Evolutionary conservation across 257 asterid species (phyloP).

Genomic region (Nicotiana tomentosiformis): DNA sequence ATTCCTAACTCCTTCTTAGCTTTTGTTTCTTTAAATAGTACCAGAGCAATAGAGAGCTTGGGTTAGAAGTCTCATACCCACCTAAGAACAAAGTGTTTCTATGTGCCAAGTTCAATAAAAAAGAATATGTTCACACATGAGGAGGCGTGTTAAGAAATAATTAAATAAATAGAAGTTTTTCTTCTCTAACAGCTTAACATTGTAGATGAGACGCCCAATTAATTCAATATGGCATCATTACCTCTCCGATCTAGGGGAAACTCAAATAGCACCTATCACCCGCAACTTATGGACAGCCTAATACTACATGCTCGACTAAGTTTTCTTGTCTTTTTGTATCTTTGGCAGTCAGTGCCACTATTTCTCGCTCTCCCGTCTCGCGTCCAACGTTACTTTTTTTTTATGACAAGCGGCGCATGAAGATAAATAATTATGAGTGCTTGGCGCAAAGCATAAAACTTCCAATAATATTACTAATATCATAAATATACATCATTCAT

Average conservation of each 20-base stretch:
- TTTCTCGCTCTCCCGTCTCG: too few species aligned
- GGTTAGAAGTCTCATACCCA: not conserved
- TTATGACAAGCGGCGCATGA: too few species aligned
- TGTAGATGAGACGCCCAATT: not conserved
- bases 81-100: not conserved
- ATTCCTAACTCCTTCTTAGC: not conserved
- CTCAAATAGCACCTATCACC: not conserved
- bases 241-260: not conserved
- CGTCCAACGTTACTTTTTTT: too few species aligned
- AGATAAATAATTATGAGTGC: too few species aligned
- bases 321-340: too few species aligned
- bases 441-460: too few species aligned
- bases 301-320: not conserved
- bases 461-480: too few species aligned
- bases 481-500: too few species aligned
- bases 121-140: not conserved
- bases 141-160: not conserved
- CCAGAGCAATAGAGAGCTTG: not conserved
- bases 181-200: not conserved
- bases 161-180: too few species aligned
- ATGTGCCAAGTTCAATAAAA: not conserved
- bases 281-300: not conserved
- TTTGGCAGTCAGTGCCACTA: too few species aligned
- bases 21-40: not conserved
- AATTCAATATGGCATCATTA: not conserved